Evolutionary conservation across 1,284 basidiomycete genomes (phyloP).

Genomic region (Ustilago nuda): DNA sequence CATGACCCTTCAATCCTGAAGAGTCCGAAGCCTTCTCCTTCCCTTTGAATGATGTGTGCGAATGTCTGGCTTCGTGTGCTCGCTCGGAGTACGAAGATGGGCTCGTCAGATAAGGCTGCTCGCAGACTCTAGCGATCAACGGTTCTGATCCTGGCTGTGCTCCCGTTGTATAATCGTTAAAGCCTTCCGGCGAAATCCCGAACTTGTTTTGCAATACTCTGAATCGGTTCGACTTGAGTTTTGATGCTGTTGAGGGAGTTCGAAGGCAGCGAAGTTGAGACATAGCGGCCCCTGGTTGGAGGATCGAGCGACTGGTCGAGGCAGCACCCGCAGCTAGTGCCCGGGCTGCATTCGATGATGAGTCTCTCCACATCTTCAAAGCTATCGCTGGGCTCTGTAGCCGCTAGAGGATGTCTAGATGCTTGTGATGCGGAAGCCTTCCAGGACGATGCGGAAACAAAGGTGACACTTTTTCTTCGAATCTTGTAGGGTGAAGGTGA

Average conservation of each 20-base stretch:
- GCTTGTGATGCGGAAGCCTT: neutral
- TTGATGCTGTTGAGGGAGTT: constrained; percentile 8
- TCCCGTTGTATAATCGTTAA: neutral
- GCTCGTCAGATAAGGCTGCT: neutral
- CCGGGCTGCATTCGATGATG: constrained; percentile 1
- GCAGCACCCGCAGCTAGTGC: neutral
- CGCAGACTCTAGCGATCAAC: neutral
- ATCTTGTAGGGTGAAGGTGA: neutral
- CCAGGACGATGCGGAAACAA: neutral
- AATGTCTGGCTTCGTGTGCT: neutral
- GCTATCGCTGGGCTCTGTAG: neutral
- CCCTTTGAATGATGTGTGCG: neutral
- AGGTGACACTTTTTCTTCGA: neutral
- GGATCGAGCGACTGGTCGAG: constrained; percentile 5
- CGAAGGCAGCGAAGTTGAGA: constrained; percentile 1
- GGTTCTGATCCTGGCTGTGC: too few species aligned
- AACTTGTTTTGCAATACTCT: neutral
- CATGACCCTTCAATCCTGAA: neutral
- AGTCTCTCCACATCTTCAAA: neutral
- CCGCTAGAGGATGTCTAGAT: neutral
- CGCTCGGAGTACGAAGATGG: neutral
- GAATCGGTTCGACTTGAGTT: neutral
- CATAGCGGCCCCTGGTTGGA: neutral
- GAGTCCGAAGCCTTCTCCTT: neutral
- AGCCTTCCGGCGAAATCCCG: neutral